These are phyloP conservation scores for Trichoderma asperelloides DNA, from an alignment of 495 filamentous ascomycete genomes.

Conservation along the genomic window DNA sequence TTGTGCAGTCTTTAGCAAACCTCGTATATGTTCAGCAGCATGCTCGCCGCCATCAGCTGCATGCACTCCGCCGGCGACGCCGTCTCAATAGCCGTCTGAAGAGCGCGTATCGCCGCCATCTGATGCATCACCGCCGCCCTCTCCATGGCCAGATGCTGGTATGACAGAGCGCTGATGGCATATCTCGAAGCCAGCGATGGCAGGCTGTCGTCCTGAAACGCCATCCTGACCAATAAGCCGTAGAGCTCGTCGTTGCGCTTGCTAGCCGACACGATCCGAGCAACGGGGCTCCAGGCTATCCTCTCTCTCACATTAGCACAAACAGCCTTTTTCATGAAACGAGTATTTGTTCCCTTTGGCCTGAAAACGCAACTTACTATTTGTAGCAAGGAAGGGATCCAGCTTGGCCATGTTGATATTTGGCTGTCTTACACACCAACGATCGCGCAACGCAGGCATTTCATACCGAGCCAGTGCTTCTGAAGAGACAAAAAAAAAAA, in stretches of 20 bases:
- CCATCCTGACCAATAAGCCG: slow-evolving; percentile 15
- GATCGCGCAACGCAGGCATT: background rate
- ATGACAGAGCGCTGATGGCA: slow-evolving; percentile 16
- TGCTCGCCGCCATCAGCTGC: slow-evolving; percentile 17
- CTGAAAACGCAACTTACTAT: background rate
- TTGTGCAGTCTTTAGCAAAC: too few species aligned
- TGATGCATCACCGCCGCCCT: slow-evolving; percentile 13
- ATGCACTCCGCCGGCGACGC: slow-evolving; percentile 8
- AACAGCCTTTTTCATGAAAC: too few species aligned
- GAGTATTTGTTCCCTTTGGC: too few species aligned
- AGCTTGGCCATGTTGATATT: background rate
- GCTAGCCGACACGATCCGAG: slow-evolving; percentile 9
- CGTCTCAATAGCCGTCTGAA: slow-evolving; percentile 12
- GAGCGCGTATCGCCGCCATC: slow-evolving; percentile 11
- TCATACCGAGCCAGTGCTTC: background rate
- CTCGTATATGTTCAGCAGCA: slow-evolving; percentile 17
- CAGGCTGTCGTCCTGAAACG: slow-evolving; percentile 14
- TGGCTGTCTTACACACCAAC: background rate
- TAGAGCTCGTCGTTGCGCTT: slow-evolving; percentile 13
- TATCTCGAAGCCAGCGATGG: slow-evolving; percentile 15
- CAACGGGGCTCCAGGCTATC: slow-evolving; percentile 11
- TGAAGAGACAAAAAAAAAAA: too few species aligned
- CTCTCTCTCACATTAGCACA: background rate
- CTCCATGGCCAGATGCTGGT: slow-evolving; percentile 12
- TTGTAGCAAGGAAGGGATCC: background rate